phyloP scores from a whole-genome alignment of 805 yeast species.

The Barnettozyma botsteinii region DNA sequence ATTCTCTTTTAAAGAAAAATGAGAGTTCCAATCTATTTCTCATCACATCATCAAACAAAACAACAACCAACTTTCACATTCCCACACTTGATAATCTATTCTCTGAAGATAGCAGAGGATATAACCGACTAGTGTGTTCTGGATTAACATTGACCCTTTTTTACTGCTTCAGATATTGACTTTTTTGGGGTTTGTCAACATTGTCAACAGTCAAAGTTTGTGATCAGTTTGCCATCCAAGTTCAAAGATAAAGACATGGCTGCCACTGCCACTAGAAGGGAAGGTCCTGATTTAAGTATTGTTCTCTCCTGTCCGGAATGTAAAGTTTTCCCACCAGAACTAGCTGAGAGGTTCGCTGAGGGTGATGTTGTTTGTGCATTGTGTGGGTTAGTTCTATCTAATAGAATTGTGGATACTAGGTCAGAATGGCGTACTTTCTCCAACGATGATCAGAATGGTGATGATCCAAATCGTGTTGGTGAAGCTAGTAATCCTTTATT shows the following conservation, averaged over 20 bases:
- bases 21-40: too few species aligned
- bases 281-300: constrained; percentile 81
- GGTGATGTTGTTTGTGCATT: constrained; percentile 98
- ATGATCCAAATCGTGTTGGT: constrained; percentile 99
- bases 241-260: constrained; percentile 2
- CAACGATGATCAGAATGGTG: constrained; percentile 96
- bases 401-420: constrained; percentile 87
- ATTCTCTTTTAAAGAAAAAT: background rate
- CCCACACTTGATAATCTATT: background rate
- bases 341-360: constrained; percentile 91
- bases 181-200: background rate
- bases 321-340: constrained; percentile 90
- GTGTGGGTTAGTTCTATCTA: constrained; percentile 91
- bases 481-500: constrained; percentile 91
- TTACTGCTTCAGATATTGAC: constrained; percentile 3
- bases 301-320: constrained; percentile 94
- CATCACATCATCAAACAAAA: too few species aligned
- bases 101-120: too few species aligned
- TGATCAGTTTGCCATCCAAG: background rate
- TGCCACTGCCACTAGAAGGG: constrained; percentile 19
- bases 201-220: background rate
- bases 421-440: constrained; percentile 99
- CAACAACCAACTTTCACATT: background rate
- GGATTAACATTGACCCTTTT: background rate
- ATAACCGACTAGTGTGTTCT: background rate